phyloP scores from a whole-genome alignment of 2,329 filamentous ascomycete genomes.

The Pestalotiopsis sp. region DNA sequence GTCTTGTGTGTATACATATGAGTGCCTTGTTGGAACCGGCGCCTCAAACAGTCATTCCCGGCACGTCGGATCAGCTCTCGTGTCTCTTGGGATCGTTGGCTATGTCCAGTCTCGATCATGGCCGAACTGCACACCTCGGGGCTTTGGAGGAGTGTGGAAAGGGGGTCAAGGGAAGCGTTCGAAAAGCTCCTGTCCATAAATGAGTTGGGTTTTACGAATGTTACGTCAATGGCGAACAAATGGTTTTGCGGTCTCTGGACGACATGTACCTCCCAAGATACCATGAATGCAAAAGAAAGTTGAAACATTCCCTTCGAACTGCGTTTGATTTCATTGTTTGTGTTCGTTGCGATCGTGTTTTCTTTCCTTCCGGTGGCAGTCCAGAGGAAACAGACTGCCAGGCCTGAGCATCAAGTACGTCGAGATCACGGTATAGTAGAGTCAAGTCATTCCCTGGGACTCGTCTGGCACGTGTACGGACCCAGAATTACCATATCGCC shows the following conservation, averaged over 20 bases:
- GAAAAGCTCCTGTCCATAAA: slow-evolving; percentile 17
- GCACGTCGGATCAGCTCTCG: not conserved
- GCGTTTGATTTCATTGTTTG: not conserved
- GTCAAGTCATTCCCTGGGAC: too few relatives aligned
- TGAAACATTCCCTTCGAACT: not conserved
- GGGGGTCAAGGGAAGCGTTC: slow-evolving; percentile 15
- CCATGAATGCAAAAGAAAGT: slow-evolving; percentile 8
- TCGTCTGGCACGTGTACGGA: too few relatives aligned
- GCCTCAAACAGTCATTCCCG: not conserved
- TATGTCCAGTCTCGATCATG: not conserved
- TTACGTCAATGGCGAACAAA: slow-evolving; percentile 21
- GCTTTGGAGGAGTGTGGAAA: slow-evolving; percentile 21
- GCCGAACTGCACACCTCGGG: not conserved
- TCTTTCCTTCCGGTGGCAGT: too few relatives aligned
- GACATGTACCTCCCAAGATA: slow-evolving; percentile 2
- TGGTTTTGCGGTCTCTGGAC: not conserved
- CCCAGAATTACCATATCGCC: not conserved
- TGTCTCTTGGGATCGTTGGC: not conserved
- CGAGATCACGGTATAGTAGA: too few relatives aligned
- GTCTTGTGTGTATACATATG: not conserved
- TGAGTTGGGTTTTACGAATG: slow-evolving; percentile 29
- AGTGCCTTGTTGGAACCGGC: not conserved
- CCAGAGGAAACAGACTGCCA: too few relatives aligned
- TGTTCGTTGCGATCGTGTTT: not conserved
- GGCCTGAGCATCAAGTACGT: too few relatives aligned